Conservation (phyloP, 768 basidiomycete genomes). For the Phaffia australis region DNA sequence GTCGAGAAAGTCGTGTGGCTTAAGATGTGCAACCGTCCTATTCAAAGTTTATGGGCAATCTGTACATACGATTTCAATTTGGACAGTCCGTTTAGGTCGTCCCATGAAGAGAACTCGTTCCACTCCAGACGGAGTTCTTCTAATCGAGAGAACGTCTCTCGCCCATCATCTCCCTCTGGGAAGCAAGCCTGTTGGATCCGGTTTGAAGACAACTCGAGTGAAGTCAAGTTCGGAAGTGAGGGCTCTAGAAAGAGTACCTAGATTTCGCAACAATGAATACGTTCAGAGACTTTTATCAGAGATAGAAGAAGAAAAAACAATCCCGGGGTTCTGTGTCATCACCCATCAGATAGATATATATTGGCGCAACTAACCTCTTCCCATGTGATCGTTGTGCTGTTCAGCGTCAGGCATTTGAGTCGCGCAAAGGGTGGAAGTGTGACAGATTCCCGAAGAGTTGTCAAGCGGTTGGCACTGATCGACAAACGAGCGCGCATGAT, state of each 20-base stretch:
- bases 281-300: background rate
- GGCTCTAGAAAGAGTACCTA: slow-evolving; percentile 17
- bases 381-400: slow-evolving; percentile 30
- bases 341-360: too few species aligned
- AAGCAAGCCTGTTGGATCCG: background rate
- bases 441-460: background rate
- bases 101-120: slow-evolving; percentile 20
- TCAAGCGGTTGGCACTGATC: slow-evolving; percentile 6
- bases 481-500: slow-evolving; percentile 14
- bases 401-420: slow-evolving; percentile 23
- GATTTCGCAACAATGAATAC: background rate
- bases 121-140: slow-evolving; percentile 4
- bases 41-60: slow-evolving; percentile 10
- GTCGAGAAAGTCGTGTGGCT: background rate
- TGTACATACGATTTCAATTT: background rate
- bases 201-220: slow-evolving; percentile 16
- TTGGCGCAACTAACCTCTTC: slow-evolving; percentile 29
- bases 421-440: slow-evolving; percentile 1
- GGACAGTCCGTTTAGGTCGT: background rate
- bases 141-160: too few species aligned
- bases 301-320: too few species aligned
- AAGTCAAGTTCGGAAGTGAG: background rate
- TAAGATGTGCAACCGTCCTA: background rate
- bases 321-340: background rate
- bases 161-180: background rate